Percentiles rank a stretch among this genome's conserved stretches.
Evolutionary conservation across 257 asterid genomes (phyloP).

Genomic region (Schizonepeta tenuifolia): DNA sequence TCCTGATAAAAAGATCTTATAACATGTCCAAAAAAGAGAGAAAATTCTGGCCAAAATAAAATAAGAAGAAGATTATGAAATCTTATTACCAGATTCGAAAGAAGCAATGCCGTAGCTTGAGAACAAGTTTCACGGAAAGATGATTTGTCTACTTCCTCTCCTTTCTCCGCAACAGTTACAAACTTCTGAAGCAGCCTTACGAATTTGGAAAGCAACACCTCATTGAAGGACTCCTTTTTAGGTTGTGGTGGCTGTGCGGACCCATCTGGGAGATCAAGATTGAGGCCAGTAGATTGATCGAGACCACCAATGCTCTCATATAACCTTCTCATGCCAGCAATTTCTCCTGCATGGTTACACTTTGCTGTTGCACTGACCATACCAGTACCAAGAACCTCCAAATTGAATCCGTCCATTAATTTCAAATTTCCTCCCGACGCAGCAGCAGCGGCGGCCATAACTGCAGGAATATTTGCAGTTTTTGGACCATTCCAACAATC

Average conservation of each 20-base stretch:
- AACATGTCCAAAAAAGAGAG: conserved; percentile 25
- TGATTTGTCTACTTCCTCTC: conserved; percentile 85
- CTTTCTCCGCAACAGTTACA: conserved; percentile 86
- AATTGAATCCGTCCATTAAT: conserved; percentile 83
- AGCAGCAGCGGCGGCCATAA: conserved; percentile 99
- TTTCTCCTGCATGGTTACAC: conserved; percentile 99
- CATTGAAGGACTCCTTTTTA: conserved; percentile 71
- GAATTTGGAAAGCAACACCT: conserved; percentile 71
- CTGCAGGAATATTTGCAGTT: conserved; percentile 86
- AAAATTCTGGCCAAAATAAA: conserved; percentile 20
- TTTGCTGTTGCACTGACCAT: conserved; percentile 94
- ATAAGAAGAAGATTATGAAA: conserved; percentile 24
- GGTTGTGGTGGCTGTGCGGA: conserved; percentile 54
- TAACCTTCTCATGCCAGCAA: conserved; percentile 96
- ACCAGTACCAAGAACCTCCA: conserved; percentile 98
- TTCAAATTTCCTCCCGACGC: conserved; percentile 97
- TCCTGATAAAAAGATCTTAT: conserved; percentile 56
- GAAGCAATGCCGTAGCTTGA: conserved; percentile 98
- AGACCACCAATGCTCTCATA: conserved; percentile 87
- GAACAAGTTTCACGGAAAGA: conserved; percentile 90
- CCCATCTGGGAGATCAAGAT: conserved; percentile 59
- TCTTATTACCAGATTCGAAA: conserved; percentile 72
- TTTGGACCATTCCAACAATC: conserved; percentile 93
- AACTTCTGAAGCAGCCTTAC: conserved; percentile 86
- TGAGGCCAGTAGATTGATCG: conserved; percentile 43